phyloP scores from a whole-genome alignment of 768 basidiomycete species.

The Steccherinum ochraceum region DNA sequence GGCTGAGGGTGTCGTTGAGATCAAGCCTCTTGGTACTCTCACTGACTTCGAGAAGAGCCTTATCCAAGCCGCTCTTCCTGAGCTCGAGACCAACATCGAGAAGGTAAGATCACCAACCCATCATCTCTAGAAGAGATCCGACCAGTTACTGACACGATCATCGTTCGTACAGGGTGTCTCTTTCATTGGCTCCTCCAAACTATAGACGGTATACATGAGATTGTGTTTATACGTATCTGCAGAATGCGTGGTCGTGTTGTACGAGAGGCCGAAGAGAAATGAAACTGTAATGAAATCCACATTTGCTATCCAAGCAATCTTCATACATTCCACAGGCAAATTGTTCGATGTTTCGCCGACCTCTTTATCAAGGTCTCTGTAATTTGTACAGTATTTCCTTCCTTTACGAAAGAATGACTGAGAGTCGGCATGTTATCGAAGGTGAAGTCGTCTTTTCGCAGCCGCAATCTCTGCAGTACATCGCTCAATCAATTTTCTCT shows the following conservation, averaged over 20 bases:
- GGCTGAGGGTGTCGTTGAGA: conserved; percentile 78
- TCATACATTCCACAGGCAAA: too few species aligned
- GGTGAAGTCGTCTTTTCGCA: too few species aligned
- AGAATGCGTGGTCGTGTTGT: background rate
- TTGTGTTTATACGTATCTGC: background rate
- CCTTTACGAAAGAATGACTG: too few species aligned
- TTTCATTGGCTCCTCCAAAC: conserved; percentile 23
- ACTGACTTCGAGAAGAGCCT: conserved; percentile 70
- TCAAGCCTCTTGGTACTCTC: conserved; percentile 72
- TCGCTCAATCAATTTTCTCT: too few species aligned
- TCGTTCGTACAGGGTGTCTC: conserved; percentile 25
- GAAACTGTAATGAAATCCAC: too few species aligned
- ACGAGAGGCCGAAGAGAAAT: background rate
- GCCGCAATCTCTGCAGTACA: too few species aligned
- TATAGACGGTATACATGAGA: conserved; percentile 10
- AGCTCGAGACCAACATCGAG: conserved; percentile 67
- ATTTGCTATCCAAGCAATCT: too few species aligned
- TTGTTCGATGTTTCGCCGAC: too few species aligned
- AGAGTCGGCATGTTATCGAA: too few species aligned
- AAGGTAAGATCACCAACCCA: conserved; percentile 35
- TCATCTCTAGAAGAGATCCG: background rate
- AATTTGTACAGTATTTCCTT: too few species aligned
- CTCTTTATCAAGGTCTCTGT: too few species aligned
- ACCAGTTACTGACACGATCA: background rate
- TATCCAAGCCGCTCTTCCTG: conserved; percentile 74